Evolutionary conservation across 1,284 basidiomycete species (phyloP).

Genomic region (Ustilago trichophora): DNA sequence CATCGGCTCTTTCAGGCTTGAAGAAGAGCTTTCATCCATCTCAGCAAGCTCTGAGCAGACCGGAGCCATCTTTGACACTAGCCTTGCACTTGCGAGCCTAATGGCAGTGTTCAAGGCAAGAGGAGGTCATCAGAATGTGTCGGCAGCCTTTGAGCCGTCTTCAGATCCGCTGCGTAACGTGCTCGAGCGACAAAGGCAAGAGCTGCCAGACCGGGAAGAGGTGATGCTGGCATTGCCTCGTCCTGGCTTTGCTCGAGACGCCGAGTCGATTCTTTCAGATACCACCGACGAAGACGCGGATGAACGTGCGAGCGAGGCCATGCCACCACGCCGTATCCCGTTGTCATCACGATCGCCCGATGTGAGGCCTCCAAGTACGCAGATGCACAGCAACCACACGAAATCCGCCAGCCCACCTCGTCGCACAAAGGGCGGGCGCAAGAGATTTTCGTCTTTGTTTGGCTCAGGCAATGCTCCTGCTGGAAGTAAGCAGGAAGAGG

Average conservation of each 20-base stretch:
- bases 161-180: constrained; percentile 18
- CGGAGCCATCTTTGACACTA: constrained; percentile 13
- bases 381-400: neutral
- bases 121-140: constrained; percentile 18
- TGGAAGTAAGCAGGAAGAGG: neutral
- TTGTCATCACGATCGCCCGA: neutral
- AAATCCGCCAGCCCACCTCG: neutral
- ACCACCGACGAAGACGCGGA: constrained; percentile 41
- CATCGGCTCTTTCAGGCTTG: constrained; percentile 23
- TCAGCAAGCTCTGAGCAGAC: neutral
- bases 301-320: neutral
- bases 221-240: constrained; percentile 35
- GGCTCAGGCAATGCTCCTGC: neutral
- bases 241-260: constrained; percentile 31
- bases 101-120: constrained; percentile 29
- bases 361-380: neutral
- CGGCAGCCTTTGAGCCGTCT: constrained; percentile 30
- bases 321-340: neutral
- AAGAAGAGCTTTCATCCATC: neutral
- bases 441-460: constrained; percentile 26
- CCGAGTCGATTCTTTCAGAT: constrained; percentile 39
- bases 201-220: constrained; percentile 24
- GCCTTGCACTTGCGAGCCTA: constrained; percentile 25
- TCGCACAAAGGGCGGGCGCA: neutral
- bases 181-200: constrained; percentile 17